Percentiles rank a stretch among this genome's conserved stretches.
phyloP scores from a whole-genome alignment of 2,329 filamentous ascomycete genomes.

The Penicillium sp. region DNA sequence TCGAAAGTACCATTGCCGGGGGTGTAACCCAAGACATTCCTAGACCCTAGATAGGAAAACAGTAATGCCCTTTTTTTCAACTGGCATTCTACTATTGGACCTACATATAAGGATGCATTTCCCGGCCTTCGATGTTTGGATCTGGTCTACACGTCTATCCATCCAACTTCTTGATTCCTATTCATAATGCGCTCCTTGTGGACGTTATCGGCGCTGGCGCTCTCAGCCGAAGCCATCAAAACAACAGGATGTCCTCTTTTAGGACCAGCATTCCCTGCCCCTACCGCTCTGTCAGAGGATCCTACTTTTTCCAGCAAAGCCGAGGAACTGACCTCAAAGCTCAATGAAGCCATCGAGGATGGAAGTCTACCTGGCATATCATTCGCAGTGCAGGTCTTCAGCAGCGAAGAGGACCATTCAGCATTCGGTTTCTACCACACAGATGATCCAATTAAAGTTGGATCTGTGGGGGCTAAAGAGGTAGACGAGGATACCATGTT shows the following conservation, averaged over 20 bases:
- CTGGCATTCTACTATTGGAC: neutral
- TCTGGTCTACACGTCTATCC: neutral
- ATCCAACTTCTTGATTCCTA: neutral
- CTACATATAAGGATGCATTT: neutral
- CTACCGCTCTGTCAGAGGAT: slow-evolving; percentile 1
- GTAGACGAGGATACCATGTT: slow-evolving; percentile 44
- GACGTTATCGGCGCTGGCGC: neutral
- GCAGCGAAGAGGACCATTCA: slow-evolving; percentile 25
- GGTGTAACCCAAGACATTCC: neutral
- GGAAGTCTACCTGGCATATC: slow-evolving; percentile 25
- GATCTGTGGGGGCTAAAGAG: slow-evolving; percentile 30
- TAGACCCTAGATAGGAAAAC: neutral
- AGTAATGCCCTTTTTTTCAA: neutral
- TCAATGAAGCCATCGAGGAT: slow-evolving; percentile 1
- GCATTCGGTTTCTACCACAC: slow-evolving; percentile 31
- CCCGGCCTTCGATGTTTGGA: neutral
- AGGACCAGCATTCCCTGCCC: slow-evolving; percentile 7
- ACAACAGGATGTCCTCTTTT: slow-evolving; percentile 3
- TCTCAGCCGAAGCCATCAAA: neutral
- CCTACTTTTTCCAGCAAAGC: neutral
- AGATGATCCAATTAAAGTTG: slow-evolving; percentile 25
- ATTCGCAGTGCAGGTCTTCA: slow-evolving; percentile 42
- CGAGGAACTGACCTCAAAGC: neutral
- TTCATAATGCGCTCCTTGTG: neutral
- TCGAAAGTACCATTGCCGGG: too few relatives aligned